Conservation (phyloP, 768 basidiomycete genomes). For the Rubroboletus satanas region DNA sequence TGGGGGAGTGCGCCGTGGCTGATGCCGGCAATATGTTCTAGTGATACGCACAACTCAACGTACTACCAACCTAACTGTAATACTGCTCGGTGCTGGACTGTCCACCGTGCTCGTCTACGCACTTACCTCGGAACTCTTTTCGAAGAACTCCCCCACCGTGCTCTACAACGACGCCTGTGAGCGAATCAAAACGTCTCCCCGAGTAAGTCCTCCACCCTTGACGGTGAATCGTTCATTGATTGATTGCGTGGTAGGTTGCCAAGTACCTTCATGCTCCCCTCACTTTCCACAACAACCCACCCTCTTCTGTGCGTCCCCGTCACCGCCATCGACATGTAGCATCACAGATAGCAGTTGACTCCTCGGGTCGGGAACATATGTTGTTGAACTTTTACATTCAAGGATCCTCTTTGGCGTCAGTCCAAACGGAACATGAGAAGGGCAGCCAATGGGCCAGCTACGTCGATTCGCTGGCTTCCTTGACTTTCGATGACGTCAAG, state of each 20-base stretch:
- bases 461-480: conserved; percentile 45
- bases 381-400: conserved; percentile 80
- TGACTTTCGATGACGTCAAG: conserved; percentile 56
- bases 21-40: not conserved
- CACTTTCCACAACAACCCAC: conserved; percentile 78
- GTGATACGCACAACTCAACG: conserved; percentile 41
- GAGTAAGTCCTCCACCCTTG: conserved; percentile 31
- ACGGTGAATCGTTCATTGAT: not conserved
- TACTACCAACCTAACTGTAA: conserved; percentile 49
- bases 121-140: conserved; percentile 78
- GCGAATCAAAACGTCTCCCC: conserved; percentile 43
- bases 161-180: conserved; percentile 62
- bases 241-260: conserved; percentile 45
- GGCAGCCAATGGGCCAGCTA: conserved; percentile 28
- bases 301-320: conserved; percentile 68
- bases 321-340: conserved; percentile 81
- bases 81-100: conserved; percentile 75
- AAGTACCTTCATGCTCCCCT: conserved; percentile 66
- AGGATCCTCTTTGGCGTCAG: conserved; percentile 40
- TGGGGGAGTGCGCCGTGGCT: not conserved
- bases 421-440: conserved; percentile 27
- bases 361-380: conserved; percentile 76
- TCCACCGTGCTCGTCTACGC: conserved; percentile 73
- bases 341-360: conserved; percentile 72
- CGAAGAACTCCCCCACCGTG: conserved; percentile 84